phyloP scores from a whole-genome alignment of 306 rosid species.

The Canavalia ensiformis region DNA sequence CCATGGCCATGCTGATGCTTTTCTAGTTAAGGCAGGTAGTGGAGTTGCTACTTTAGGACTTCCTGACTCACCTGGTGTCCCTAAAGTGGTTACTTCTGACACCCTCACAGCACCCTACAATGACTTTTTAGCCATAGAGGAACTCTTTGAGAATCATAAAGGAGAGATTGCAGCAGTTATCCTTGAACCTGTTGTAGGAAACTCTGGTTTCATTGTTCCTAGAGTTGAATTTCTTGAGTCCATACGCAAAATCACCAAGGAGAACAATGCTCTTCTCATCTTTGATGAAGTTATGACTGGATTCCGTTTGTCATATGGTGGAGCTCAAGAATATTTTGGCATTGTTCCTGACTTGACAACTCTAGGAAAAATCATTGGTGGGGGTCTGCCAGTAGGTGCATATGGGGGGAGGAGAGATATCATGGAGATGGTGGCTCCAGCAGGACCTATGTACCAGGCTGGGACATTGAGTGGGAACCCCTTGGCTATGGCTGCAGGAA shows the following conservation, averaged over 20 bases:
- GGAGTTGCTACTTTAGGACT: conserved; percentile 81
- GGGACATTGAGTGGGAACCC: conserved; percentile 85
- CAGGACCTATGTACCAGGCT: conserved; percentile 68
- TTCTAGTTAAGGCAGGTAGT: conserved; percentile 86
- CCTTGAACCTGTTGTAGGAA: conserved; percentile 82
- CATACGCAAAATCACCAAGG: conserved; percentile 64
- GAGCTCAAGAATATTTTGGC: conserved; percentile 81
- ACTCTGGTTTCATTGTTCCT: conserved; percentile 77
- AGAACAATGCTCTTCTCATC: conserved; percentile 65
- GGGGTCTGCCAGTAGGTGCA: conserved; percentile 84
- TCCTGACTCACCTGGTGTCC: conserved; percentile 84
- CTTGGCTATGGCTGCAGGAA: conserved; percentile 84
- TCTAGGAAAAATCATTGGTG: conserved; percentile 81
- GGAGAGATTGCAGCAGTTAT: conserved; percentile 71
- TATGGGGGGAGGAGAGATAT: conserved; percentile 80
- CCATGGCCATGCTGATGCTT: conserved; percentile 86
- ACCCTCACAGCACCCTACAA: conserved; percentile 78
- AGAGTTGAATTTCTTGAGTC: conserved; percentile 63
- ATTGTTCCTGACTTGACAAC: conserved; percentile 73
- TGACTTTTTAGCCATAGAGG: conserved; percentile 65
- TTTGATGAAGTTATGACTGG: conserved; percentile 89
- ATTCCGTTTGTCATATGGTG: conserved; percentile 81
- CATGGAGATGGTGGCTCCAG: conserved; percentile 82
- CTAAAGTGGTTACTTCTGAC: conserved; percentile 59
- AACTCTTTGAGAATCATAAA: conserved; percentile 59